Conservation (phyloP, 768 basidiomycete genomes). For the Hortiboletus campestris region DNA sequence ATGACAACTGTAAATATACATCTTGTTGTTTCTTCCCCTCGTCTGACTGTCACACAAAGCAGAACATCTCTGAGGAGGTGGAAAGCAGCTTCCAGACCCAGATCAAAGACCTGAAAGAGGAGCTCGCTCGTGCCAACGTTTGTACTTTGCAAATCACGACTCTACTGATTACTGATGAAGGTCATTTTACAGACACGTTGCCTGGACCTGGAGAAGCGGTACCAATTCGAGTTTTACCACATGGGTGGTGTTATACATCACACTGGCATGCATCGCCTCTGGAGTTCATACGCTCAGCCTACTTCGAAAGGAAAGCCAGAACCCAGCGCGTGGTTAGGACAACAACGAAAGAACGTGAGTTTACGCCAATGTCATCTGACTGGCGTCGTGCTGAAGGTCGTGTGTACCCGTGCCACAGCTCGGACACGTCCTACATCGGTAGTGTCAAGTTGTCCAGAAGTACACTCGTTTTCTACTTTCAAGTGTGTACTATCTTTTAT, state of each 20-base stretch:
- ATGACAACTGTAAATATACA: conserved; percentile 42
- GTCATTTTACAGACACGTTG: conserved; percentile 41
- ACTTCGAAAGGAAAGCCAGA: conserved; percentile 43
- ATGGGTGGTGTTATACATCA: conserved; percentile 77
- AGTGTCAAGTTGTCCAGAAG: background rate
- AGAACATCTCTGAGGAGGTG: conserved; percentile 69
- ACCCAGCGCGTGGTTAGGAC: conserved; percentile 68
- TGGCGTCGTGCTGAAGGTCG: background rate
- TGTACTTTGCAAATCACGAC: background rate
- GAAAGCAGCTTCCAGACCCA: conserved; percentile 64
- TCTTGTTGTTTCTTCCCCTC: background rate
- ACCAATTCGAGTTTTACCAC: conserved; percentile 74
- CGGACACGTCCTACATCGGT: conserved; percentile 30
- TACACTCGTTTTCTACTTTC: background rate
- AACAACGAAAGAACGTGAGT: conserved; percentile 54
- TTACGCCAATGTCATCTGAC: background rate
- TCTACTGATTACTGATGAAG: conserved; percentile 1
- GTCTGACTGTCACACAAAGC: conserved; percentile 9
- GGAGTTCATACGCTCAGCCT: conserved; percentile 56
- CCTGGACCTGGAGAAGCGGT: conserved; percentile 55
- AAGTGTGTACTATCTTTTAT: background rate
- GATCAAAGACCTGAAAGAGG: conserved; percentile 64
- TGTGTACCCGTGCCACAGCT: conserved; percentile 16
- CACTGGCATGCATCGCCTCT: conserved; percentile 60
- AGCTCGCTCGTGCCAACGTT: conserved; percentile 59